Base-by-base conservation (phyloP, 176 grass and related monocot genomes). In the Cocos nucifera region DNA sequence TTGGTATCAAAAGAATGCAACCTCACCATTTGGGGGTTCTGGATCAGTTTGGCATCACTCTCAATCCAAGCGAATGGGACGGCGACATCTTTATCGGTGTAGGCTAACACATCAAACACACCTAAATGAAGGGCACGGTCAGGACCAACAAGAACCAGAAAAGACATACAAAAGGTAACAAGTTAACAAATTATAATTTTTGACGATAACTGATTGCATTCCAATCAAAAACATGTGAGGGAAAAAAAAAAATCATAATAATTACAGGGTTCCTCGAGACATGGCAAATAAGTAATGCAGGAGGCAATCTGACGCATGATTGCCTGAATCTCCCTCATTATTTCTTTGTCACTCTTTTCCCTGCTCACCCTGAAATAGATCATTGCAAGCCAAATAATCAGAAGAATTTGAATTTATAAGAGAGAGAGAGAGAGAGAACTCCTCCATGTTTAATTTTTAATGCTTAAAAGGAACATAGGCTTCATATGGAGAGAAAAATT, bases 271-370 rank as follows among this genome's bases (percentile, higher is more conserved):
- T 98, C 93, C n/a, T 98, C 93, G 29, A 92, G 93, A 54, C 93
- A 92, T 32, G 93, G 93, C 51, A 98, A 81, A 67, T 92, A 98
- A 35, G 87, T 92, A 74, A 98, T 89, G 66, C 76, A 89, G 54
- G 93, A 98, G 32, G 82, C 74, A 56, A 98, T 84, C 76, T 98
- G 93, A 59, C 93, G 78, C 93, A 98, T 98, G 77, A 98, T 98
- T 3, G 93, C 93, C 32, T 98, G 93, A 15, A 98, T 98, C 81
- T 98, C 93, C 79, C 93, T 76, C 93, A 98, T 98, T 61, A 98
- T 98, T 75, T 97, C 92, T 79, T 91, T 97, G 66, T 91, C 93
- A 50, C 84, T 88, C 73, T 91, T 97, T 81, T 98, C 93, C 66
- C 77, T 92, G 58, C 85, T 80, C 15, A 64, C 78, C 63, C 91